Evolutionary conservation across 208 protist species (phyloP), one percentile per base, ranked within the genome.

Genomic region (Entamoeba moshkovskii): DNA sequence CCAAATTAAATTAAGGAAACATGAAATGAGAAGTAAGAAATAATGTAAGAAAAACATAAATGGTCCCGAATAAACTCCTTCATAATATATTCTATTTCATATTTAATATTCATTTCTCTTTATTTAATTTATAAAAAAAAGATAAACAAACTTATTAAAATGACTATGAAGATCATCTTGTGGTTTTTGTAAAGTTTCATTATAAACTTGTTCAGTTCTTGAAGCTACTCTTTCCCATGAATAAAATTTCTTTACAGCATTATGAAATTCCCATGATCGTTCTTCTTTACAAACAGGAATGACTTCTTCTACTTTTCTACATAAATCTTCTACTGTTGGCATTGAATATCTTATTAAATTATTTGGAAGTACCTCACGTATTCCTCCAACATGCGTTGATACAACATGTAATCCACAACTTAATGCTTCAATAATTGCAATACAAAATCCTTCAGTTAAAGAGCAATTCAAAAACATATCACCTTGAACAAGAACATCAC

Each of bases 391-490:
- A 49, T 97, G 96, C 1, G 98, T 99, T n/a, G 97, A 98, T 0
- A 97, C 95, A 44, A 94, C 73, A 6, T 46, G 38, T 38, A 38
- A 66, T 33, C 94, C 94, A 49, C 93, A 94, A 52, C 33, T 44
- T 33, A 46, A 48, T 1, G 98, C 98, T 95, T 99, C 98, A 44
- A 99, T 97, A 92, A 99, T 98, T 0, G 98, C 98, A 94, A 99
- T 99, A 95, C 98, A 99, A 94, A 99, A 99, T 6, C 98, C 98
- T 94, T 99, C 98, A 1, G 98, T 99, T 45, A 99, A 95, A 73
- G 98, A 99, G 92, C 97, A 98, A 96, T 99, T 99, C 11, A 99
- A 94, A 96, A 99, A 99, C 46, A 99, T 98, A 94, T 99, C 97
- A 8, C 98, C 98, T 73, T 97, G 96, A 73, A 97, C 97, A 22